These are phyloP conservation scores for Rhodotorula graminis DNA, from an alignment of 768 basidiomycete species.

Conservation along the genomic window DNA sequence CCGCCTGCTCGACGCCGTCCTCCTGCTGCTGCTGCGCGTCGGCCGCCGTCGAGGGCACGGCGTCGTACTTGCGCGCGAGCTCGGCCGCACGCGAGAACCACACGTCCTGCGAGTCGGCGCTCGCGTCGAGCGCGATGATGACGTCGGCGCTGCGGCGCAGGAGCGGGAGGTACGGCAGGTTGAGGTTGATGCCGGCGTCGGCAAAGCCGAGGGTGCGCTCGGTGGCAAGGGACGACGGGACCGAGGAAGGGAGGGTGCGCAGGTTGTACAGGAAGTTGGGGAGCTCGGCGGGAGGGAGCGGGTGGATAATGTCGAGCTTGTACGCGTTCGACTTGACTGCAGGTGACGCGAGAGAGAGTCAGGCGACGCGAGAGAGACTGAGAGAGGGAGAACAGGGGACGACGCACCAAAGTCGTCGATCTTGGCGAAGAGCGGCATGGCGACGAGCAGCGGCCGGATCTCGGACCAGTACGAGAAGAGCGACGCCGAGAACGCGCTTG, in stretches of 20 bases:
- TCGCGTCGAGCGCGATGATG: constrained; percentile 33
- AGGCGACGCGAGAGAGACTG: neutral
- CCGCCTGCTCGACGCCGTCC: neutral
- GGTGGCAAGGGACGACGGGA: constrained; percentile 38
- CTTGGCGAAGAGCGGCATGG: constrained; percentile 36
- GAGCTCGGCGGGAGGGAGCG: constrained; percentile 44
- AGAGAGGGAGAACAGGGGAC: neutral
- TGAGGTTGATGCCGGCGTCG: constrained; percentile 46
- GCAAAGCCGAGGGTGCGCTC: constrained; percentile 45
- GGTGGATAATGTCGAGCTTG: constrained; percentile 43
- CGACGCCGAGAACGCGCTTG: constrained; percentile 45
- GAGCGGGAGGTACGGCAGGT: constrained; percentile 45
- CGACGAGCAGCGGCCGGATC: constrained; percentile 41
- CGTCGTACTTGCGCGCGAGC: constrained; percentile 31
- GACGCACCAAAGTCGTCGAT: constrained; percentile 29
- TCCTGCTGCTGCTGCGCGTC: neutral
- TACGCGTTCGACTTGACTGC: constrained; percentile 41
- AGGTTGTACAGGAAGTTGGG: constrained; percentile 46
- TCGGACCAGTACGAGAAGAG: constrained; percentile 45
- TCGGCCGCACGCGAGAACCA: constrained; percentile 46
- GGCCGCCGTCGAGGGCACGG: neutral
- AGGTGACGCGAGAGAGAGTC: constrained; percentile 14
- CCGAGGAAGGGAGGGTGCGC: constrained; percentile 19
- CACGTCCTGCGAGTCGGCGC: constrained; percentile 37
- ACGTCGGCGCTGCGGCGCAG: constrained; percentile 38